Base-by-base conservation (phyloP, 2,329 filamentous ascomycete species). In the Escovopsis sp. region DNA sequence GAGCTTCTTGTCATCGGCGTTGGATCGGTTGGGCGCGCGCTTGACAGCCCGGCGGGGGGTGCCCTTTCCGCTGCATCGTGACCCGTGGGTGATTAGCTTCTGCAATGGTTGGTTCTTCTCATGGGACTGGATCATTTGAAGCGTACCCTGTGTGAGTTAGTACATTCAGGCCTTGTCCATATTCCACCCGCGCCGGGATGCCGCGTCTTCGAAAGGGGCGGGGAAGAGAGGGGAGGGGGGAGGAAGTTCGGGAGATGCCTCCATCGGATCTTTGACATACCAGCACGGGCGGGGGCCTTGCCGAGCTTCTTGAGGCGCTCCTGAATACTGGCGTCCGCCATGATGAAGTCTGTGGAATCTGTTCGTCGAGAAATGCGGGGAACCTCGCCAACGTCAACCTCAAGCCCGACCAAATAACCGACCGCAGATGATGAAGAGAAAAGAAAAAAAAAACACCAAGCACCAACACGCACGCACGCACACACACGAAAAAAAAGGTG, bases 1-100 rank as follows among this genome's bases (percentile, higher is more conserved):
- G 52, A 98, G 85, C 80, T 98, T 98, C 85, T 95, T 96, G 82
- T 98, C 91, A 66, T 98, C 91, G 67, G 85, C 86, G 64, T 83
- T 86, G 54, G 84, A 84, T 67, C 80, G 85, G 67, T 86, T 86
- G 69, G 93, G 85, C 55, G 89, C 85, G 71, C 94, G 93, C 86
- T 96, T 98, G 68, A 91, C 82, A 79, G 94, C 93, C 74, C 91
- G 80, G 73, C 91, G 79, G 63, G 91, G 91, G 56, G 91, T 95
- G 59, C 91, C 91, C 78, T 98, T 98, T 73, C 91, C 91, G 73
- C 89, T 72, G 50, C 50, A 44, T 30, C 28, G 28, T 10, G 28
- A 30, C 28, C 6, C 6, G 34, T n/a, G 12, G 34, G 34, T 36
- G 34, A 36, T 36, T 36, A 30, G 28, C 28, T 10, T 30, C 10